Evolutionary conservation across 2,329 filamentous ascomycete genomes (phyloP).

Genomic region (Microdochium trichocladiopsis): DNA sequence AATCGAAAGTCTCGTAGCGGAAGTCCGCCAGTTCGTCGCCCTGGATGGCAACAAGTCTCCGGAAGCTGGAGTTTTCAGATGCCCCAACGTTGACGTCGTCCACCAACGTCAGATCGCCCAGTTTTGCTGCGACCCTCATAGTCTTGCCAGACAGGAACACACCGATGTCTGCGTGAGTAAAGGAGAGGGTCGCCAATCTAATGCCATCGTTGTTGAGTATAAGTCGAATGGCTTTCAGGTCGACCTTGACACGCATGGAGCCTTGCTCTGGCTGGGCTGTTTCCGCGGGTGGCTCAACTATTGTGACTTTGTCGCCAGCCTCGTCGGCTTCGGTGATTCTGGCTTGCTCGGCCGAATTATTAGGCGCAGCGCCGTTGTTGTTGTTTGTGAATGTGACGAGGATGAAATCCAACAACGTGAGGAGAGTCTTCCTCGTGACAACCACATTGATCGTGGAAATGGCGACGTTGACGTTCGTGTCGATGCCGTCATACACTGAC

Average conservation of each 20-base stretch:
- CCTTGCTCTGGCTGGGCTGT: conserved; percentile 42
- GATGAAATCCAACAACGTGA: conserved; percentile 91
- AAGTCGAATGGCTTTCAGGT: conserved; percentile 86
- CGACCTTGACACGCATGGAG: conserved; percentile 88
- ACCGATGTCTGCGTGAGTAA: conserved; percentile 87
- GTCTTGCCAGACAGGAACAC: conserved; percentile 81
- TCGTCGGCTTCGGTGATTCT: conserved; percentile 22
- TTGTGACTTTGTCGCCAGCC: conserved; percentile 29
- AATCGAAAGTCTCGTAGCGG: conserved; percentile 91
- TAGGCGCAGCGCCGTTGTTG: conserved; percentile 23
- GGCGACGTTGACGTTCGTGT: conserved; percentile 83
- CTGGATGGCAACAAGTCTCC: conserved; percentile 88
- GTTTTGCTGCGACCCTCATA: conserved; percentile 78
- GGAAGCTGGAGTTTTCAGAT: conserved; percentile 69
- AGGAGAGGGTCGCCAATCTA: conserved; percentile 81
- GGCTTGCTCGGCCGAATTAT: conserved; percentile 17
- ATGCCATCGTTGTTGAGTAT: conserved; percentile 98
- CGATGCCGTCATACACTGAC: conserved; percentile 84
- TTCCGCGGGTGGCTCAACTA: conserved; percentile 26
- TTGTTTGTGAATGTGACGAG: conserved; percentile 78
- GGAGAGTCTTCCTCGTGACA: conserved; percentile 84
- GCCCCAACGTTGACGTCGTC: conserved; percentile 94
- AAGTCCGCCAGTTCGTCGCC: conserved; percentile 95
- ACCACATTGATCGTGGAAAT: conserved; percentile 96
- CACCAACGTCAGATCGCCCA: conserved; percentile 82